Percentiles rank a stretch among this genome's conserved stretches.
Evolutionary conservation across 805 yeast species (phyloP).

Genomic region (Cephaloascus fragrans): DNA sequence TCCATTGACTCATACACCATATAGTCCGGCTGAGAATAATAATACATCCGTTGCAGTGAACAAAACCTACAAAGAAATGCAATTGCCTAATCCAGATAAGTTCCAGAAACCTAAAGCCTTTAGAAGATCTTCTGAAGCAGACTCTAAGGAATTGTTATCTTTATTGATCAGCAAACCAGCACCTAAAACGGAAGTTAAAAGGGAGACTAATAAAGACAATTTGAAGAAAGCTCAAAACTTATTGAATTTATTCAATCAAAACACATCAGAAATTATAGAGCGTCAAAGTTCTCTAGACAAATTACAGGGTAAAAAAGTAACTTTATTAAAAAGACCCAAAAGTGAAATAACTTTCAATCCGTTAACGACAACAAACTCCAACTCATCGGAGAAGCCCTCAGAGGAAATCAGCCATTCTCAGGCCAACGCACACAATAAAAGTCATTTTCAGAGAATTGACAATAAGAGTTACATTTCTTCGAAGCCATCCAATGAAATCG

Average conservation of each 20-base stretch:
- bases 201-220: slow-evolving; percentile 5
- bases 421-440: not conserved
- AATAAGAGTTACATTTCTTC: slow-evolving; percentile 8
- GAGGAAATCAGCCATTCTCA: too few relatives aligned
- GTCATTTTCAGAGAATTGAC: not conserved
- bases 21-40: too few relatives aligned
- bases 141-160: slow-evolving; percentile 32
- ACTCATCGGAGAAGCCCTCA: slow-evolving; percentile 1
- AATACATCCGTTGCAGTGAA: not conserved
- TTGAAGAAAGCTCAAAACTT: slow-evolving; percentile 20
- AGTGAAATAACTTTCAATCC: not conserved
- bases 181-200: slow-evolving; percentile 2
- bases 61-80: slow-evolving; percentile 5
- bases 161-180: slow-evolving; percentile 20
- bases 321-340: slow-evolving; percentile 1
- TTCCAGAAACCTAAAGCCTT: slow-evolving; percentile 28
- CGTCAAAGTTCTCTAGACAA: not conserved
- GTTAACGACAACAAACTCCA: not conserved
- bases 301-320: slow-evolving; percentile 1
- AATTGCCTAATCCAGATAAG: slow-evolving; percentile 23
- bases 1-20: slow-evolving; percentile 2
- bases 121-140: slow-evolving; percentile 18
- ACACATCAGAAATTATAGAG: slow-evolving; percentile 1
- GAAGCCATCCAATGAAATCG: slow-evolving; percentile 1
- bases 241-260: slow-evolving; percentile 16